Conservation (phyloP, 2,329 filamentous ascomycete species). For the Neofusicoccum parvum region DNA sequence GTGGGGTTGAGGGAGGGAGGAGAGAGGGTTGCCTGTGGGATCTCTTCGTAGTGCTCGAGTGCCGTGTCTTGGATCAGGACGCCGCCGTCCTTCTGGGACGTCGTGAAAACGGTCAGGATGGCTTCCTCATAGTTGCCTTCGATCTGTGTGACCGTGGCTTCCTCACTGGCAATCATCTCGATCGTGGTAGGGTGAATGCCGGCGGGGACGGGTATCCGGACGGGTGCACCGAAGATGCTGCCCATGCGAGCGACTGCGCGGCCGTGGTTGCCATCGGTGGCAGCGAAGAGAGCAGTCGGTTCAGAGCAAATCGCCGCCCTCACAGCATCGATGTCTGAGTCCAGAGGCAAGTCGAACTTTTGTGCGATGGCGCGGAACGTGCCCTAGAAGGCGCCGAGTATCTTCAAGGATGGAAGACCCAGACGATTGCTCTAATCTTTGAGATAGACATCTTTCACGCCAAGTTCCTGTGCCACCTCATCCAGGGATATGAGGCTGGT, state of each 20-base stretch:
- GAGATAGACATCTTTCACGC: conserved; percentile 52
- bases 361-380: conserved; percentile 57
- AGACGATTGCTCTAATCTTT: conserved; percentile 70
- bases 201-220: conserved; percentile 61
- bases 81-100: conserved; percentile 35
- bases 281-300: conserved; percentile 55
- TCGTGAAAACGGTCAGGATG: conserved; percentile 24
- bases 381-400: conserved; percentile 73
- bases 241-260: conserved; percentile 69
- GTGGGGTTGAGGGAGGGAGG: background rate
- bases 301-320: background rate
- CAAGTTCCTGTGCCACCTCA: conserved; percentile 45
- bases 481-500: conserved; percentile 57
- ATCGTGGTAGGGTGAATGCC: conserved; percentile 56
- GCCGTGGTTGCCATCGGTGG: conserved; percentile 74
- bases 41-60: conserved; percentile 62
- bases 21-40: conserved; percentile 54
- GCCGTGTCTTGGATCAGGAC: conserved; percentile 67
- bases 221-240: conserved; percentile 53
- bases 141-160: conserved; percentile 62
- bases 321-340: conserved; percentile 26
- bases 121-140: conserved; percentile 64
- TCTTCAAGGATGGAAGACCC: conserved; percentile 72
- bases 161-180: conserved; percentile 48
- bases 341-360: conserved; percentile 45